Evolutionary conservation across 495 filamentous ascomycete species (phyloP), one percentile per base, ranked within the genome.

Genomic region (Annulohypoxylon nitens): DNA sequence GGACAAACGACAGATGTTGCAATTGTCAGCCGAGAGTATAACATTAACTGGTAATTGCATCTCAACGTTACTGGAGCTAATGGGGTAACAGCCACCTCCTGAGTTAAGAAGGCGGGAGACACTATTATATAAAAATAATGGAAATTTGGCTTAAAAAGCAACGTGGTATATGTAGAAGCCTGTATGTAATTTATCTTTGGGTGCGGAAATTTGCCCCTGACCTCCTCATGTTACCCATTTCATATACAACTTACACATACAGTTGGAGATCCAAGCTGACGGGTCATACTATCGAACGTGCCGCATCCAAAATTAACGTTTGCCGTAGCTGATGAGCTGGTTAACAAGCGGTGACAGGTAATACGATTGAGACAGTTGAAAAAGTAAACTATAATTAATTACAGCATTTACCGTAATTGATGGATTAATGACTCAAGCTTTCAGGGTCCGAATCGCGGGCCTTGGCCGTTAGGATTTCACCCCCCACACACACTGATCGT

Each of bases 341-440:
- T 16, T 5, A n/a, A 45, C 8, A 57, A 33, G 33, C 16, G 34
- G 39, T 58, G 7, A 16, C 36, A 26, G 18, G 14, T 64, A 43
- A 53, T 62, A 59, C 47, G 51, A 33, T 53, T 60, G 25, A 60
- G 59, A 73, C 60, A 63, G n/a, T 1, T 23, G 36, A 30, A 59
- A 53, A 67, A 53, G 58, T 37, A 63, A 69, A 64, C 25, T 37
- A 37, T 4, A 68, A 41, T 30, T 54, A 4, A 60, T 23, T 54
- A 43, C 53, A 57, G 12, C 36, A 47, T 61, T 70, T 62, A 67
- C 50, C 43, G 43, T 58, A 60, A 64, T 63, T 51, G 67, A 75
- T 75, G 72, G 54, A 64, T 63, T 51, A 70, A 75, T 75, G 72
- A 75, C 72, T 75, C 72, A 75, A 71, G 54, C 20, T 23, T 69